Evolutionary conservation across 2,329 filamentous ascomycete genomes (phyloP), one percentile per base, ranked within the genome.

Genomic region (Fusarium pseudocircinatum): DNA sequence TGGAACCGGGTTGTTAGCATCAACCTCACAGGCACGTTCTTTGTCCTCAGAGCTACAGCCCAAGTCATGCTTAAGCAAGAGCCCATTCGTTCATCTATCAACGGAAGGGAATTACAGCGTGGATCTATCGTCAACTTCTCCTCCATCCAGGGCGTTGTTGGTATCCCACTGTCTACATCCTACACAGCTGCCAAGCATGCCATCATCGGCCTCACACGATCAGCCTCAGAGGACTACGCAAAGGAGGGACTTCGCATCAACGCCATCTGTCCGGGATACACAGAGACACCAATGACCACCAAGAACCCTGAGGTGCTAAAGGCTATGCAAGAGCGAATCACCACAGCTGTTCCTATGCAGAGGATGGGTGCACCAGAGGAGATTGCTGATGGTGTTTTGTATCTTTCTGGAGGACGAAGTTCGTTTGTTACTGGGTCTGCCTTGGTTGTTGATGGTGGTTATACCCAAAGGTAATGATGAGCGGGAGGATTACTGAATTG

Each of bases 41-140:
- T 81, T 63, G 78, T 85, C 5, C 71, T 85, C 1, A 77, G 81
- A 22, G 83, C 82, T 9, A 80, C 81, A 1, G 81, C 83, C 3
- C 16, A 79, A 37, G 81, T 85, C 28, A 86, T 86, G 84, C 70
- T 85, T 18, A 78, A 82, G 67, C 84, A 86, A 68, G 81, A 84
- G 0, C 81, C 78, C 0, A 83, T 85, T 6, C 59, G 70, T 1
- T 84, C 83, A 0, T 68, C 71, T 1, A 80, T 83, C 39, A 80
- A 85, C 34, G 64, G 73, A 4, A 59, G 70, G 5, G 39, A 67
- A 1, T 28, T 75, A 4, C 73, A 75, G 4, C 59, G 71, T 0
- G 73, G 73, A 18, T 76, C 71, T 0, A 76, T 76, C 7, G 52
- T 76, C 52, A 72, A 75, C n/a, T 76, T 76, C 11, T 66, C 68